These are phyloP conservation scores for Leishmania aethiopica DNA, from an alignment of 208 protist species.

Conservation along the genomic window DNA sequence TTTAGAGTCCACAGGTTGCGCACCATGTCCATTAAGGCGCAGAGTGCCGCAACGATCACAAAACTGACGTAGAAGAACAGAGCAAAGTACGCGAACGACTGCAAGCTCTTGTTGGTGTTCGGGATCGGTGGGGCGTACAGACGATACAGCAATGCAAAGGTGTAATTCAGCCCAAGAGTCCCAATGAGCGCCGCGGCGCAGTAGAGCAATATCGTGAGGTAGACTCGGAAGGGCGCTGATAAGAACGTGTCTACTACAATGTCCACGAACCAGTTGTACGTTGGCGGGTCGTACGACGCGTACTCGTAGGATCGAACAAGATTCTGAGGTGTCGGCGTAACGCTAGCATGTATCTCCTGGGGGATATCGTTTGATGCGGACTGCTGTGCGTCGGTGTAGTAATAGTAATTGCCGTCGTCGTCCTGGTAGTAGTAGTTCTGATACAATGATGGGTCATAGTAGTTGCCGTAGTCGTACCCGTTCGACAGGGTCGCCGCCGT, in stretches of 20 bases:
- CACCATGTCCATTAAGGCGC: slow-evolving; percentile 76
- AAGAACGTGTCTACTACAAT: slow-evolving; percentile 83
- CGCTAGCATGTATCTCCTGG: slow-evolving; percentile 26
- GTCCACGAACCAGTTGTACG: slow-evolving; percentile 74
- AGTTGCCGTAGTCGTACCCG: slow-evolving; percentile 32
- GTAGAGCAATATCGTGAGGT: slow-evolving; percentile 81
- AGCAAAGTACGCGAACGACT: slow-evolving; percentile 65
- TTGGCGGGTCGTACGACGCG: slow-evolving; percentile 71
- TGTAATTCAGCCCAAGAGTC: slow-evolving; percentile 63
- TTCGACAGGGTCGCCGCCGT: slow-evolving; percentile 25
- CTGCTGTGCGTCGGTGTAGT: slow-evolving; percentile 48
- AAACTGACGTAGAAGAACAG: slow-evolving; percentile 88
- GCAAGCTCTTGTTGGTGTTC: slow-evolving; percentile 32
- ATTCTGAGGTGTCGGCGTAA: slow-evolving; percentile 32
- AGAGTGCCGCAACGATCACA: slow-evolving; percentile 58
- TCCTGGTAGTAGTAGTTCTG: slow-evolving; percentile 82
- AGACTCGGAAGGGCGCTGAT: slow-evolving; percentile 64
- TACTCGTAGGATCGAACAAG: slow-evolving; percentile 72
- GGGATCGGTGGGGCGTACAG: slow-evolving; percentile 53
- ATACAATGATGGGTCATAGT: slow-evolving; percentile 55
- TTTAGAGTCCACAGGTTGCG: slow-evolving; percentile 64
- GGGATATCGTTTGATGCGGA: slow-evolving; percentile 25
- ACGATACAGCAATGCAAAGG: slow-evolving; percentile 75
- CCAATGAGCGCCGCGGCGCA: slow-evolving; percentile 59
- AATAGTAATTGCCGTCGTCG: slow-evolving; percentile 79